phyloP scores from a whole-genome alignment of 192 early-diverging fungal species.

The Backusella liffmaniae region DNA sequence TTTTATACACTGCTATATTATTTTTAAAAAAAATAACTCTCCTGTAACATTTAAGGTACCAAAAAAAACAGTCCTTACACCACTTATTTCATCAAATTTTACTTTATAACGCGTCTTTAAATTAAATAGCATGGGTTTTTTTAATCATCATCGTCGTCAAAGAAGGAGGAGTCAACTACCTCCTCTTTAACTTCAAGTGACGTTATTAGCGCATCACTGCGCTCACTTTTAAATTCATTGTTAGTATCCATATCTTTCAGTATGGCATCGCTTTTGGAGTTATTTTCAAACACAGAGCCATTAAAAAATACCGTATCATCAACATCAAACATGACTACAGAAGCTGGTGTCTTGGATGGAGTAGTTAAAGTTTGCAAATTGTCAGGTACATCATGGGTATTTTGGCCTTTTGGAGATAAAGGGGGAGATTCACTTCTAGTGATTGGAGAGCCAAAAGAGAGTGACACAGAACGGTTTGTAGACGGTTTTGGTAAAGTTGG shows the following conservation, averaged over 20 bases:
- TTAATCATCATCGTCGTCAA: neutral
- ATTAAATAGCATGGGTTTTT: neutral
- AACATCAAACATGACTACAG: neutral
- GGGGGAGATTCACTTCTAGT: conserved; percentile 23
- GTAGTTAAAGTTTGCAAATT: neutral
- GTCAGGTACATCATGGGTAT: neutral
- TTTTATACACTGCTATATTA: too few species aligned
- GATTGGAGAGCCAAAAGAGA: conserved; percentile 15
- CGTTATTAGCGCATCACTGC: neutral
- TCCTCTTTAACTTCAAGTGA: neutral
- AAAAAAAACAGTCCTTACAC: neutral
- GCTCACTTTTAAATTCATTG: neutral
- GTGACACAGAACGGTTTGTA: neutral
- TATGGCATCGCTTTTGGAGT: neutral
- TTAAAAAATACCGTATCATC: neutral
- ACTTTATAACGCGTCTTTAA: neutral
- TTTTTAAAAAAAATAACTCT: too few species aligned
- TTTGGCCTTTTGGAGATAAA: conserved; percentile 1
- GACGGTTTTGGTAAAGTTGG: neutral
- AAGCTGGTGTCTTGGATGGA: neutral
- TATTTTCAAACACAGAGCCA: neutral
- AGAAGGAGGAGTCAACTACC: neutral
- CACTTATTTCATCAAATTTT: too few species aligned
- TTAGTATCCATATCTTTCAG: neutral
- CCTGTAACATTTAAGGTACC: too few species aligned